Evolutionary conservation across 2,329 filamentous ascomycete species (phyloP), one percentile per base, ranked within the genome.

Genomic region (Parastagonospora avenae): DNA sequence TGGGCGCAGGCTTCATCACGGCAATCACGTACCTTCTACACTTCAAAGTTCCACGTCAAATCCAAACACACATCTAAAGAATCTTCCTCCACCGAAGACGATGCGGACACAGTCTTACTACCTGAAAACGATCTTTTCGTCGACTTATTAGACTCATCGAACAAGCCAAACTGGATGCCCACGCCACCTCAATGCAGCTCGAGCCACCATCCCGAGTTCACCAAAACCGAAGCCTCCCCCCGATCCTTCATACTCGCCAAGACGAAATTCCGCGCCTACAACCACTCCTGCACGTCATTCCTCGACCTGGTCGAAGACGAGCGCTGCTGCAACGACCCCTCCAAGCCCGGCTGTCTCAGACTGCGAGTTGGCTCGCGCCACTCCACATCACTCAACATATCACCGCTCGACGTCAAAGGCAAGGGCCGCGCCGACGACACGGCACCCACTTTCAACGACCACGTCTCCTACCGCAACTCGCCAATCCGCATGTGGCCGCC

Each of bases 21-120:
- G 19, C 85, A 85, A 50, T 78, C 80, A 35, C 80, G 88, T 24
- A 89, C 83, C 0, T 90, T 86, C 63, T 92, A 92, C 68, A 83
- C 77, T 9, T 82, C 79, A 10, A 70, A 77, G 12, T 74, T 87
- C n/a, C 50, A 62, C 2, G 85, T 84, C 55, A 65, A 67, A 2
- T 8, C 50, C 31, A 53, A 51, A 11, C 43, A 45, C 36, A 39
- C 50, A 12, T 42, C 49, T 9, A 31, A 42, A 42, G 35, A 36
- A 14, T 56, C 46, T 42, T 50, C 56, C 8, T 42, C 49, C 3
- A 42, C 32, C 30, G 33, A 37, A 7, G 54, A 54, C 4, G n/a
- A 38, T 8, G 38, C 55, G 2, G 46, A 48, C 15, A 44, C 31
- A 10, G 47, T 55, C 1, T 39, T 52, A 1, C 52, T 71, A 8